A percentile compares a stretch with the other conserved stretches of the same genome.
These are phyloP conservation scores for Polychaeton citri DNA, from an alignment of 2,329 filamentous ascomycete genomes.

Conservation along the genomic window DNA sequence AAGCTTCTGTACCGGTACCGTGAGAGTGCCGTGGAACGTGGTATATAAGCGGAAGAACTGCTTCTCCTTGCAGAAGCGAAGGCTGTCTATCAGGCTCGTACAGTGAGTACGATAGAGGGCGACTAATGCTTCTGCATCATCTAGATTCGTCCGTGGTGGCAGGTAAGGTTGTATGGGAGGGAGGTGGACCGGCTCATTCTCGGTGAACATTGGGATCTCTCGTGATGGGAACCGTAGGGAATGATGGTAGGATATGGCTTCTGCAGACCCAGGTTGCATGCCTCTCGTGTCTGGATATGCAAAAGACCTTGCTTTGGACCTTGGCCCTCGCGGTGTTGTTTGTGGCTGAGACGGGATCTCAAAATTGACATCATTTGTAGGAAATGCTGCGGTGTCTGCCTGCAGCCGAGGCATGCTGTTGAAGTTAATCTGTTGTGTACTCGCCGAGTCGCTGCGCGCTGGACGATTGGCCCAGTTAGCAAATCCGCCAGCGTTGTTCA, in stretches of 20 bases:
- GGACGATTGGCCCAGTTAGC: conserved; percentile 7
- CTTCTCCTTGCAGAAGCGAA: conserved; percentile 92
- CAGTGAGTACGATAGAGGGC: conserved; percentile 90
- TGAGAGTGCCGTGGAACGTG: conserved; percentile 90
- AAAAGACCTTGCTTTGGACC: conserved; percentile 33
- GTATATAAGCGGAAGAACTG: conserved; percentile 91
- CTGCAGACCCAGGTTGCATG: conserved; percentile 26
- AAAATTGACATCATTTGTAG: conserved; percentile 19
- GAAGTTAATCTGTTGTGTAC: conserved; percentile 20
- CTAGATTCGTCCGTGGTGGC: conserved; percentile 67
- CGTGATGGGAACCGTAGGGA: conserved; percentile 50
- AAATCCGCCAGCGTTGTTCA: not conserved
- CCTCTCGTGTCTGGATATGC: conserved; percentile 31
- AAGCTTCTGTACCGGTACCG: conserved; percentile 89
- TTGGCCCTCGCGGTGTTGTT: conserved; percentile 20
- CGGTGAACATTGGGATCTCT: conserved; percentile 42
- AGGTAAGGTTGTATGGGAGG: conserved; percentile 77
- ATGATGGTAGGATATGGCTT: conserved; percentile 43
- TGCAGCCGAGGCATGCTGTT: conserved; percentile 31
- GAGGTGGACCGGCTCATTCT: conserved; percentile 62
- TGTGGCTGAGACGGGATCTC: conserved; percentile 15
- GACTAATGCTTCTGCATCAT: conserved; percentile 72
- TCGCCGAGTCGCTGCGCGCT: conserved; percentile 18
- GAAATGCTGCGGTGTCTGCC: conserved; percentile 36
- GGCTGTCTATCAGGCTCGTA: conserved; percentile 87